Percentiles rank a stretch among this genome's conserved stretches.
These are phyloP conservation scores for Perkinsus marinus DNA, from an alignment of 169 alveolate species.

Conservation along the genomic window DNA sequence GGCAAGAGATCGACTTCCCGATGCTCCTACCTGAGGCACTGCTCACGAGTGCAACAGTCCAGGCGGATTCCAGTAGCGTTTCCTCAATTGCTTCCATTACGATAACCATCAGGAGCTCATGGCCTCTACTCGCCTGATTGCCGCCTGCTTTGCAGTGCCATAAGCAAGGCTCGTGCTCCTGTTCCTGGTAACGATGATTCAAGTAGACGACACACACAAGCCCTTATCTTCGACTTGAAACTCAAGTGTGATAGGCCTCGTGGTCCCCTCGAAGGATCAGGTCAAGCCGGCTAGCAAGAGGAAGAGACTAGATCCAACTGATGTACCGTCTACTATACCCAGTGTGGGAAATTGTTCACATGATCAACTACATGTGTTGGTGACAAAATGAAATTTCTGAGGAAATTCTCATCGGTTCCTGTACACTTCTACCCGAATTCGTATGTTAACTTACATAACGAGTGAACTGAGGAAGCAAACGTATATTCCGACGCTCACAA, in stretches of 20 bases:
- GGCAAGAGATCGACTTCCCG: not conserved
- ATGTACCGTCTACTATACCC: not conserved
- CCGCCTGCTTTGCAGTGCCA: not conserved
- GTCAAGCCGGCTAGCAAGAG: not conserved
- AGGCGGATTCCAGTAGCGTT: not conserved
- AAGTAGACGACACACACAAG: no score
- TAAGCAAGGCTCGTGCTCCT: not conserved
- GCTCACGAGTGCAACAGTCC: not conserved
- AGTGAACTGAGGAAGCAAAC: no score
- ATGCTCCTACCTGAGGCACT: not conserved
- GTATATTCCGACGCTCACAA: no score
- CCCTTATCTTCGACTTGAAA: no score
- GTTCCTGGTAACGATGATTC: not conserved
- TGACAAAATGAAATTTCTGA: no score
- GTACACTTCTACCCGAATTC: no score
- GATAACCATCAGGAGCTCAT: not conserved
- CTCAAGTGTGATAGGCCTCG: not conserved
- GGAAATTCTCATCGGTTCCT: no score
- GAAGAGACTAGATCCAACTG: not conserved
- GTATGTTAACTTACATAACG: no score
- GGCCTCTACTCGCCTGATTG: not conserved
- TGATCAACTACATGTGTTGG: no score
- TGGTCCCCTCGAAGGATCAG: not conserved
- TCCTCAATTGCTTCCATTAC: not conserved
- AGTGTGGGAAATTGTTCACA: no score